Conservation (phyloP, 495 filamentous ascomycete genomes). For the Usnea hakonensis region DNA sequence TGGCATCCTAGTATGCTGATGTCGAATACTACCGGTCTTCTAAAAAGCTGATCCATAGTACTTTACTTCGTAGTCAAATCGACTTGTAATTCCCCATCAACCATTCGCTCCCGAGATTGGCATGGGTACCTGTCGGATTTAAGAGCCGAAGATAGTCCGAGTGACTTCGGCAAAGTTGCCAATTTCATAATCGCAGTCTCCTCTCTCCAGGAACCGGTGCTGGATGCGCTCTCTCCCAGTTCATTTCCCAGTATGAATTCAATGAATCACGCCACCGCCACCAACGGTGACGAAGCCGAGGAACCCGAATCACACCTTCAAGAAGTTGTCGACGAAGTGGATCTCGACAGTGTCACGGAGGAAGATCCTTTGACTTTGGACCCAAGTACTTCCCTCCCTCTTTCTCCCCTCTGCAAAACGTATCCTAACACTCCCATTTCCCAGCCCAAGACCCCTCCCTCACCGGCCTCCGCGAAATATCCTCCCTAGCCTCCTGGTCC, state of each 20-base stretch:
- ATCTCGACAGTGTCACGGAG: slow-evolving; percentile 8
- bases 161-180: neutral
- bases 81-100: too few relatives aligned
- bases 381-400: slow-evolving; percentile 11
- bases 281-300: slow-evolving; percentile 3
- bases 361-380: slow-evolving; percentile 20
- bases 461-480: slow-evolving; percentile 72
- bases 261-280: neutral
- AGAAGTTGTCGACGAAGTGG: slow-evolving; percentile 16
- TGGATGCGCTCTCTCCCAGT: neutral
- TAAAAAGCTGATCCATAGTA: too few relatives aligned
- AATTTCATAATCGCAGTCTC: neutral
- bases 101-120: too few relatives aligned
- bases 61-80: too few relatives aligned
- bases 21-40: too few relatives aligned
- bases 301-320: slow-evolving; percentile 9
- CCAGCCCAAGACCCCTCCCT: slow-evolving; percentile 21
- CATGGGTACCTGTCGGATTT: neutral
- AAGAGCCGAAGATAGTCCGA: slow-evolving; percentile 4
- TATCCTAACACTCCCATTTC: neutral
- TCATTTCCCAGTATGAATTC: neutral
- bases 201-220: neutral
- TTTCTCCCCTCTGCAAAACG: too few relatives aligned
- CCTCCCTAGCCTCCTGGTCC: slow-evolving; percentile 87
- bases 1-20: too few relatives aligned